Evolutionary conservation across 2,329 filamentous ascomycete genomes (phyloP).

Genomic region (Xylariales sp.): DNA sequence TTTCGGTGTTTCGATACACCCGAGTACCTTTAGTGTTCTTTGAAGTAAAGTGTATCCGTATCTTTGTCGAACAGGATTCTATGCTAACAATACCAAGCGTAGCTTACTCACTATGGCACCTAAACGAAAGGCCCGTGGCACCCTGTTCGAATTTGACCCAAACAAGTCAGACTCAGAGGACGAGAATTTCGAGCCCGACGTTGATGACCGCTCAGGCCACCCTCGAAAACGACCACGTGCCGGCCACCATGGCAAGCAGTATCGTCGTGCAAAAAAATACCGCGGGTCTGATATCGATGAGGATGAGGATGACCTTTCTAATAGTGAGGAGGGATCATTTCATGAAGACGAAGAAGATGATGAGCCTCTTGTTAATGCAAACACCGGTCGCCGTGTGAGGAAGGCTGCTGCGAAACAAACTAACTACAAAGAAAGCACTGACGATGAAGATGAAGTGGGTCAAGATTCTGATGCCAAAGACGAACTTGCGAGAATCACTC

Average conservation of each 20-base stretch:
- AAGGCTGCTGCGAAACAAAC: conserved; percentile 57
- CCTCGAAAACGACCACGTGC: conserved; percentile 56
- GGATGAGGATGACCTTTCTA: conserved; percentile 62
- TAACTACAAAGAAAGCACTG: conserved; percentile 61
- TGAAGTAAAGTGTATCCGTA: conserved; percentile 22
- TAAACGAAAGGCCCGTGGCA: conserved; percentile 65
- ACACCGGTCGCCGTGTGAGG: conserved; percentile 59
- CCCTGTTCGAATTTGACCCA: conserved; percentile 68
- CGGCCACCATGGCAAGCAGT: conserved; percentile 49
- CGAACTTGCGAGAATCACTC: conserved; percentile 52
- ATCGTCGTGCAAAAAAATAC: conserved; percentile 56
- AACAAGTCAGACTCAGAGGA: conserved; percentile 75
- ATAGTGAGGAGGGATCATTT: conserved; percentile 64
- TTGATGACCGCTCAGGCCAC: conserved; percentile 51
- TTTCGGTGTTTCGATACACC: not conserved
- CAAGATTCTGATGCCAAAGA: conserved; percentile 52
- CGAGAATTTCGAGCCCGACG: conserved; percentile 71
- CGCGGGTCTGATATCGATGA: conserved; percentile 72
- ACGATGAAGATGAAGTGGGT: conserved; percentile 53
- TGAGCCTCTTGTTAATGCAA: conserved; percentile 53
- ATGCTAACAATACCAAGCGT: conserved; percentile 13
- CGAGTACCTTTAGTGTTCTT: not conserved
- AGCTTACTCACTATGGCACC: conserved; percentile 53
- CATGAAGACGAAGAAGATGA: conserved; percentile 45
- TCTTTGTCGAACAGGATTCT: not conserved